Evolutionary conservation across 2,329 filamentous ascomycete species (phyloP).

Genomic region (Thelonectria blattea): DNA sequence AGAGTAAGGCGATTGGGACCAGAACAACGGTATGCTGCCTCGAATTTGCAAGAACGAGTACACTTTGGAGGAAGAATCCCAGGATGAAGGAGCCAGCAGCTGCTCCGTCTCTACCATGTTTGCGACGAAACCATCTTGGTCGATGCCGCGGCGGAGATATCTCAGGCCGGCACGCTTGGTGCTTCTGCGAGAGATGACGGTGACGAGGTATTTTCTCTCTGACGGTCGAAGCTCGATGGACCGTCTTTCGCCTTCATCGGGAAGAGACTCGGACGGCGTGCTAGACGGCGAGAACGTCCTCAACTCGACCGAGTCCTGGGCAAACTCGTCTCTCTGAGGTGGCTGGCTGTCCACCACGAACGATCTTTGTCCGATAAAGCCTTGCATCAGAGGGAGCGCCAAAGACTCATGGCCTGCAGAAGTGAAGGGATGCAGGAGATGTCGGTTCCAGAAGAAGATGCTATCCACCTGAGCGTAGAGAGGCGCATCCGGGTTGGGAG

Average conservation of each 20-base stretch:
- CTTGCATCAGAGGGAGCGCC: constrained; percentile 85
- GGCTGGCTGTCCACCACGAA: constrained; percentile 75
- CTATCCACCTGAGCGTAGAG: constrained; percentile 76
- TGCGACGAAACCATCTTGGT: constrained; percentile 86
- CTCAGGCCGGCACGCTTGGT: constrained; percentile 85
- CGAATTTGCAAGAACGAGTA: constrained; percentile 88
- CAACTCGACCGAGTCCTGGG: constrained; percentile 55
- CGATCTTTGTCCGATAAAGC: constrained; percentile 85
- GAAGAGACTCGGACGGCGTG: constrained; percentile 35
- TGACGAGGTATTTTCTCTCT: constrained; percentile 75
- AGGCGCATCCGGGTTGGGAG: constrained; percentile 49
- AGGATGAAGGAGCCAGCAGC: constrained; percentile 75
- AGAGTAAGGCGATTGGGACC: constrained; percentile 92
- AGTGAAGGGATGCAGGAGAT: constrained; percentile 76
- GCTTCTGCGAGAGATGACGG: constrained; percentile 88
- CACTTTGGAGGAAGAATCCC: constrained; percentile 65
- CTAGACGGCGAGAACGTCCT: constrained; percentile 44
- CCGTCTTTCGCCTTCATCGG: constrained; percentile 32
- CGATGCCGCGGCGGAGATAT: constrained; percentile 87
- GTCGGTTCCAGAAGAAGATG: constrained; percentile 89
- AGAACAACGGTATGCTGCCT: constrained; percentile 93
- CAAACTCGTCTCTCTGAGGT: constrained; percentile 57
- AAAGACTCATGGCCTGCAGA: constrained; percentile 74
- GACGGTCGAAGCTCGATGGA: constrained; percentile 52
- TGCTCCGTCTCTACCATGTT: constrained; percentile 97